phyloP scores from a whole-genome alignment of 192 early-diverging fungal genomes.

The Linnemannia hyalina region DNA sequence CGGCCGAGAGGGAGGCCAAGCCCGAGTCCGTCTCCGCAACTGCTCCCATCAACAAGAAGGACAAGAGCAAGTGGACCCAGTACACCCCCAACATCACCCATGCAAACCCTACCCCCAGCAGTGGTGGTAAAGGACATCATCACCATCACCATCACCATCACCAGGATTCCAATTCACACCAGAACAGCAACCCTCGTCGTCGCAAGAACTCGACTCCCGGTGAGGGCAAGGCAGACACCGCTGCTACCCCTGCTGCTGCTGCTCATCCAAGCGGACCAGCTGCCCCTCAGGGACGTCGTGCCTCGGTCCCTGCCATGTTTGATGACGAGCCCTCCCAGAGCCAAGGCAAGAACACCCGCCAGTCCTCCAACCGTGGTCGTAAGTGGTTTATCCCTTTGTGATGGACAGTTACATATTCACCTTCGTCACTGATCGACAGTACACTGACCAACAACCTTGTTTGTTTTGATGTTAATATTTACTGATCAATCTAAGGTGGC shows the following conservation, averaged over 20 bases:
- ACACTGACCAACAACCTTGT: background rate
- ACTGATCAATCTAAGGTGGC: slow-evolving; percentile 13
- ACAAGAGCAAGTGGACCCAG: slow-evolving; percentile 56
- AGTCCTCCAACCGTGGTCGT: slow-evolving; percentile 28
- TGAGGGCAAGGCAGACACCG: slow-evolving; percentile 24
- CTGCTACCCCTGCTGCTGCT: no score
- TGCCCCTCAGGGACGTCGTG: slow-evolving; percentile 21
- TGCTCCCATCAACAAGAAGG: slow-evolving; percentile 53
- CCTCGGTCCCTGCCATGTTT: slow-evolving; percentile 49
- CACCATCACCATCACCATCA: slow-evolving; percentile 44
- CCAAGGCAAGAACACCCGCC: no score
- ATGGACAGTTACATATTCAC: no score
- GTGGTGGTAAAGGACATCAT: no score
- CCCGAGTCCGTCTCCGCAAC: slow-evolving; percentile 33
- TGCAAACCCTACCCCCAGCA: slow-evolving; percentile 12
- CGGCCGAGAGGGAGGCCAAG: slow-evolving; percentile 51
- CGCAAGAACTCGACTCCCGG: slow-evolving; percentile 40
- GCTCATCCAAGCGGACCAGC: no score
- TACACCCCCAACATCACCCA: slow-evolving; percentile 62
- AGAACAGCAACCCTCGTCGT: slow-evolving; percentile 38
- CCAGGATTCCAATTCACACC: slow-evolving; percentile 44
- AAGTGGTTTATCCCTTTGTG: background rate
- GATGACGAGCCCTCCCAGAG: slow-evolving; percentile 30
- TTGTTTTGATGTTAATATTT: background rate
- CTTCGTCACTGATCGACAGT: no score